phyloP scores from a whole-genome alignment of 371 early-diverging fungal species.

The Rozella allomycis region DNA sequence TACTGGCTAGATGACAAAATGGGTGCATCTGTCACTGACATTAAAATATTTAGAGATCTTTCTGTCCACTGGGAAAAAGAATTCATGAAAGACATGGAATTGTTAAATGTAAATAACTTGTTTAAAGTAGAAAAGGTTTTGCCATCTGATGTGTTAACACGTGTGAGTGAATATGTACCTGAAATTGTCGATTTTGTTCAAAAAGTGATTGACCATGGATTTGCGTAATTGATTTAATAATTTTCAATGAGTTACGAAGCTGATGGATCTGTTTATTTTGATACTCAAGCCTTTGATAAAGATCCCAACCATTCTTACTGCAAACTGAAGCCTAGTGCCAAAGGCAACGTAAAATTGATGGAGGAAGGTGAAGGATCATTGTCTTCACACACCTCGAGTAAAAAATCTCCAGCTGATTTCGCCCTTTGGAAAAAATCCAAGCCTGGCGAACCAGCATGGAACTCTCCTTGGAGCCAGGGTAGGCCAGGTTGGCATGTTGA shows the following conservation, averaged over 20 bases:
- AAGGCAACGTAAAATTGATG: constrained; percentile 48
- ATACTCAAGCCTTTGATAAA: constrained; percentile 62
- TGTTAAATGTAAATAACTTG: constrained; percentile 42
- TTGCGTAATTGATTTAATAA: constrained; percentile 29
- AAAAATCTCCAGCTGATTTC: constrained; percentile 70
- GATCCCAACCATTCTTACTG: constrained; percentile 60
- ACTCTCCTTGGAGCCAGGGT: constrained; percentile 76
- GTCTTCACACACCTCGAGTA: constrained; percentile 37
- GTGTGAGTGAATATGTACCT: constrained; percentile 95
- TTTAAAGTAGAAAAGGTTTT: no score
- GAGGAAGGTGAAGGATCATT: constrained; percentile 84
- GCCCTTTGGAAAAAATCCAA: constrained; percentile 96
- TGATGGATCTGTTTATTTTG: constrained; percentile 96
- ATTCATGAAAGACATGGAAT: constrained; percentile 89
- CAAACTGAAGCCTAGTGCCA: constrained; percentile 73
- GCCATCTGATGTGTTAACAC: constrained; percentile 78
- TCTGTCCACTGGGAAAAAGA: constrained; percentile 89
- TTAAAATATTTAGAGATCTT: constrained; percentile 62
- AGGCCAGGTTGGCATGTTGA: constrained; percentile 93
- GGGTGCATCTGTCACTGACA: constrained; percentile 54
- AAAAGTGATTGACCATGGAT: constrained; percentile 79
- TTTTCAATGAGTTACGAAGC: constrained; percentile 43
- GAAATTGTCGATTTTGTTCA: constrained; percentile 81
- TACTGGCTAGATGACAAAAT: constrained; percentile 10
- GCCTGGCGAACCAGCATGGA: constrained; percentile 91